Evolutionary conservation across 2,329 filamentous ascomycete genomes (phyloP).

Genomic region (Diaporthe amygdali): DNA sequence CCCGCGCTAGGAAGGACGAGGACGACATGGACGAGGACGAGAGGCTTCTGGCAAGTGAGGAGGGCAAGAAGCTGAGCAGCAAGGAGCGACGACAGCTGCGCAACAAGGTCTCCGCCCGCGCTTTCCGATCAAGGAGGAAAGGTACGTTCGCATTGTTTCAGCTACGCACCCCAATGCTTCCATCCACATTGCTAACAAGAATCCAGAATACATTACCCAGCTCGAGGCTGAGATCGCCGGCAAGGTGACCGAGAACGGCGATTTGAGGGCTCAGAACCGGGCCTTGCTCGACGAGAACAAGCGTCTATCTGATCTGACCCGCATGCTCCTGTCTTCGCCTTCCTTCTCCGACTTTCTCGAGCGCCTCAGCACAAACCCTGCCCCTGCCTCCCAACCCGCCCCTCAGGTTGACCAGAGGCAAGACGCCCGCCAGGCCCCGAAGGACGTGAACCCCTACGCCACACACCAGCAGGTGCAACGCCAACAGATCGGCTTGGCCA

Average conservation of each 20-base stretch:
- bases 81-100: constrained; percentile 96
- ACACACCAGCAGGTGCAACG: constrained; percentile 60
- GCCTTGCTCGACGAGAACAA: constrained; percentile 85
- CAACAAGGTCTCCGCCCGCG: constrained; percentile 97
- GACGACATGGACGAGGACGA: constrained; percentile 99
- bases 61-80: constrained; percentile 98
- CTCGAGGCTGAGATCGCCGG: constrained; percentile 87
- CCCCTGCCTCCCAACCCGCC: constrained; percentile 44
- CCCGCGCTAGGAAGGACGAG: constrained; percentile 86
- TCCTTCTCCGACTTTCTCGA: constrained; percentile 85
- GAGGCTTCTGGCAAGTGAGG: constrained; percentile 85
- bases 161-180: neutral
- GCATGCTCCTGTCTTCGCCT: constrained; percentile 79
- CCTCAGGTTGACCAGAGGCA: constrained; percentile 41
- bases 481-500: constrained; percentile 78
- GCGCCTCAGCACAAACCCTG: constrained; percentile 67
- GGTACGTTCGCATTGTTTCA: constrained; percentile 66
- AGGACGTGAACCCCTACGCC: constrained; percentile 69
- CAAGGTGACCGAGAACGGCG: constrained; percentile 83
- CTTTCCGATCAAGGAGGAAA: constrained; percentile 97
- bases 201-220: constrained; percentile 92
- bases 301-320: constrained; percentile 77
- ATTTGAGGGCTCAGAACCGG: constrained; percentile 81
- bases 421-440: constrained; percentile 55
- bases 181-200: constrained; percentile 51